Conservation (phyloP, 306 rosid genomes). For the Comarum palustre region DNA sequence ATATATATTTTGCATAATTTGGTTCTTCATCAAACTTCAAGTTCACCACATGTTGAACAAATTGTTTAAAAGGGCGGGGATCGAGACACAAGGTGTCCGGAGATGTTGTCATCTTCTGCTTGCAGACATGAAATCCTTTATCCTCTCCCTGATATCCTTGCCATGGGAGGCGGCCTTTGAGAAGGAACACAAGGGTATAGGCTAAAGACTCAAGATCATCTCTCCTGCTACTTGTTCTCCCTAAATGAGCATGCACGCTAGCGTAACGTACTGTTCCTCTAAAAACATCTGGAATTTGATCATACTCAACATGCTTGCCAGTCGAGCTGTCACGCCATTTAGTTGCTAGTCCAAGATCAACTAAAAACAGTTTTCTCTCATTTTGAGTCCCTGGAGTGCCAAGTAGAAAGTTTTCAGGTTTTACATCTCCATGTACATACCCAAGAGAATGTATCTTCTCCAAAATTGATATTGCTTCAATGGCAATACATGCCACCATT, state of each 20-base stretch:
- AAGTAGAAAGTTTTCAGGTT: conserved; percentile 92
- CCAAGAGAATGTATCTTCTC: conserved; percentile 92
- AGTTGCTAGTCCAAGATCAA: conserved; percentile 81
- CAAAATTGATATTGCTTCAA: conserved; percentile 95
- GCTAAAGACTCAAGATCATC: conserved; percentile 96
- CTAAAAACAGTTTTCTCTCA: conserved; percentile 74
- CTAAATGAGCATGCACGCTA: conserved; percentile 84
- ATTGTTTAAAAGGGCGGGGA: conserved; percentile 68
- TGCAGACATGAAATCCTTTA: conserved; percentile 48
- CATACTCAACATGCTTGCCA: conserved; percentile 75
- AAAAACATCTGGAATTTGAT: conserved; percentile 88
- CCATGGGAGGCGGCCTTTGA: conserved; percentile 81
- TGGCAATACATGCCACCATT: conserved; percentile 98
- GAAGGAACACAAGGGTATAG: conserved; percentile 71
- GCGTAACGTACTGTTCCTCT: conserved; percentile 86
- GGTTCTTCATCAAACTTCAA: conserved; percentile 85
- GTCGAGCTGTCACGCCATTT: conserved; percentile 60
- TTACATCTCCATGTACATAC: conserved; percentile 89
- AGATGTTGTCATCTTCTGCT: conserved; percentile 53
- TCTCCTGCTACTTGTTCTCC: conserved; percentile 83
- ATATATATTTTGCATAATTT: conserved; percentile 67
- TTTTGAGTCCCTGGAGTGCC: conserved; percentile 72
- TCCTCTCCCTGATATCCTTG: conserved; percentile 91
- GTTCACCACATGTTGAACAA: conserved; percentile 72
- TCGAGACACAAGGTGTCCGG: conserved; percentile 64